These are phyloP conservation scores for Phaeotremella skinneri DNA, from an alignment of 768 basidiomycete genomes.

Conservation along the genomic window DNA sequence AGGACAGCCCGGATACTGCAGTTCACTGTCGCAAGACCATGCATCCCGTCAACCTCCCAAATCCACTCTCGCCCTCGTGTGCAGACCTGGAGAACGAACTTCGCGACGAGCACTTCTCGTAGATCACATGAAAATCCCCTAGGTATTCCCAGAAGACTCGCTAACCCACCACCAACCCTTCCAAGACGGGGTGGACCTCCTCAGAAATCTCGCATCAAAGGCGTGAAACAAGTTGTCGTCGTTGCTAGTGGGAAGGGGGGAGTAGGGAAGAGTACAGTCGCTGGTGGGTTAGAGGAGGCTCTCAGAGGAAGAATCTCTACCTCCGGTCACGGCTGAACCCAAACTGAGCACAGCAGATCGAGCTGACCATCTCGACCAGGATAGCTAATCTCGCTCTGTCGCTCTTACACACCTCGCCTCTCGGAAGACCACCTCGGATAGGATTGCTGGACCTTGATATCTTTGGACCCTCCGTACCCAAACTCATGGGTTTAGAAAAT, in stretches of 20 bases:
- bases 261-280: constrained; percentile 91
- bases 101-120: constrained; percentile 6
- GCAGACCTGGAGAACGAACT: not conserved
- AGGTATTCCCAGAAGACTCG: constrained; percentile 53
- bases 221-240: constrained; percentile 76
- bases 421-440: constrained; percentile 57
- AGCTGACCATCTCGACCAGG: not conserved
- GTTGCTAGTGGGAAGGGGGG: constrained; percentile 95
- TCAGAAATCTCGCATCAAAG: constrained; percentile 53
- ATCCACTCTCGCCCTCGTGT: too few relatives aligned
- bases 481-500: constrained; percentile 81
- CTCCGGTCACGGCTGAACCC: not conserved
- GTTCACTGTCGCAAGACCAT: not conserved
- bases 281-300: constrained; percentile 59
- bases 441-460: constrained; percentile 93
- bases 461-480: constrained; percentile 91
- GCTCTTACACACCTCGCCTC: constrained; percentile 55
- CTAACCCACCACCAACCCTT: constrained; percentile 53
- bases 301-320: too few relatives aligned
- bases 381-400: constrained; percentile 58
- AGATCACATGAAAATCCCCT: constrained; percentile 49
- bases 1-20: not conserved
- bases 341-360: constrained; percentile 1
- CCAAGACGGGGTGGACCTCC: constrained; percentile 53
- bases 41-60: not conserved